A percentile compares a stretch with the other conserved stretches of the same genome.
These are phyloP conservation scores for Phialemoniopsis sp. DNA, from an alignment of 2,329 filamentous ascomycete genomes.

Conservation along the genomic window DNA sequence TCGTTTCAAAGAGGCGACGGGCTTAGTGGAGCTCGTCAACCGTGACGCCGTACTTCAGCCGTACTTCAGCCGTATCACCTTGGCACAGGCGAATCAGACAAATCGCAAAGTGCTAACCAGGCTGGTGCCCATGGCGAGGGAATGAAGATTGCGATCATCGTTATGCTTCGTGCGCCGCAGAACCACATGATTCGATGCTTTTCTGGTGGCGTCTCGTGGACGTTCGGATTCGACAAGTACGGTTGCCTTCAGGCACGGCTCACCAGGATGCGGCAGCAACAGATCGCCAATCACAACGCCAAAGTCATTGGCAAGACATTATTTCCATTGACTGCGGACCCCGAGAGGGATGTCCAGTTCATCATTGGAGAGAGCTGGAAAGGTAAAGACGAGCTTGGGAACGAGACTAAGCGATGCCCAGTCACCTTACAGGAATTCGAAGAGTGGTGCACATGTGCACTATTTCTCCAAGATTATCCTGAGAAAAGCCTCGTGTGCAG, in stretches of 20 bases:
- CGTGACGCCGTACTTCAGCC: no score
- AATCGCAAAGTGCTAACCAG: conserved; percentile 11
- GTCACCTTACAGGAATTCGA: conserved; percentile 8
- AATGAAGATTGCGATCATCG: conserved; percentile 21
- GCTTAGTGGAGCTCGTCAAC: conserved; percentile 22
- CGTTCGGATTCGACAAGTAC: conserved; percentile 19
- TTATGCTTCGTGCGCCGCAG: conserved; percentile 17
- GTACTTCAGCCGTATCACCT: conserved; percentile 23
- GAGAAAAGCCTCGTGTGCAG: conserved; percentile 3
- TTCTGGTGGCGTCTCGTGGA: conserved; percentile 21
- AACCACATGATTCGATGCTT: conserved; percentile 20
- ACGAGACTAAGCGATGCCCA: conserved; percentile 1
- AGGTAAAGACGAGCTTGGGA: conserved; percentile 8
- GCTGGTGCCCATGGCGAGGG: conserved; percentile 24
- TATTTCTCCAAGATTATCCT: conserved; percentile 11
- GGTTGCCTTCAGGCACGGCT: conserved; percentile 14
- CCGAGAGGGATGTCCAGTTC: no score
- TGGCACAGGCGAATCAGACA: conserved; percentile 20
- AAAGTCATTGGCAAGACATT: no score
- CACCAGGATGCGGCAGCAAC: no score
- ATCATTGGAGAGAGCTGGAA: conserved; percentile 11
- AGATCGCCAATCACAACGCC: no score
- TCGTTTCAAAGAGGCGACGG: no score
- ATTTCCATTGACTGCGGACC: conserved; percentile 12
- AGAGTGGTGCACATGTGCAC: conserved; percentile 14